These are phyloP conservation scores for Senna siamea DNA, from an alignment of 306 rosid genomes.

Conservation along the genomic window DNA sequence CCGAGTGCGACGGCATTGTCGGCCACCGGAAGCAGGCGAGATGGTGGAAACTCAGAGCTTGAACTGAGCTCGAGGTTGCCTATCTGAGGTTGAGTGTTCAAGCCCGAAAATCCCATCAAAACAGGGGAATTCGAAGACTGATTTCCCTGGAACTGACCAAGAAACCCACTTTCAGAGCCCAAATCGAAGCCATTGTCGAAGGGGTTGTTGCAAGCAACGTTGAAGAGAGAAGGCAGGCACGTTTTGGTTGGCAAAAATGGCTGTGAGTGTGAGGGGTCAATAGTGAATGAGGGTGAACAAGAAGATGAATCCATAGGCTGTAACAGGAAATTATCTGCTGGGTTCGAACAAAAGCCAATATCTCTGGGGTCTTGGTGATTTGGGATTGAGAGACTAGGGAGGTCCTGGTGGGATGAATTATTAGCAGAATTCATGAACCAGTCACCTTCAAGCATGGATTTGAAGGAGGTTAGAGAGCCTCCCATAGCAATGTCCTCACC, in stretches of 20 bases:
- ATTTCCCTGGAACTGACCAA: constrained; percentile 39
- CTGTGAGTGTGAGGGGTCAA: too few relatives aligned
- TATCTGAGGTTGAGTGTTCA: constrained; percentile 45
- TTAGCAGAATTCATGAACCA: constrained; percentile 51
- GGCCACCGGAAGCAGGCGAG: constrained; percentile 36
- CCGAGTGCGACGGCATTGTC: constrained; percentile 42
- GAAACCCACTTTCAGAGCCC: constrained; percentile 54
- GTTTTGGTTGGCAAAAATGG: constrained; percentile 53
- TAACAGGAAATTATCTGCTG: constrained; percentile 47
- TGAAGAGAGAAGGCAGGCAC: constrained; percentile 57
- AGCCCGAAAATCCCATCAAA: constrained; percentile 45
- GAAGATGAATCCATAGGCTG: constrained; percentile 65
- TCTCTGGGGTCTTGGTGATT: constrained; percentile 43
- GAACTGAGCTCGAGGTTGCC: constrained; percentile 49
- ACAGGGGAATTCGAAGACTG: constrained; percentile 48
- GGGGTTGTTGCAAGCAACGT: too few relatives aligned
- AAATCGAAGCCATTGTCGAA: constrained; percentile 68
- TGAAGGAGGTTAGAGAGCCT: constrained; percentile 62
- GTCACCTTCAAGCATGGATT: constrained; percentile 73
- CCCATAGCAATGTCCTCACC: constrained; percentile 48
- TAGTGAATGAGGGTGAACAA: constrained; percentile 62
- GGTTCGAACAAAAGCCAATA: constrained; percentile 48
- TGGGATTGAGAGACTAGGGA: constrained; percentile 36
- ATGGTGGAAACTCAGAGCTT: constrained; percentile 49
- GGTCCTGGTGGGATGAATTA: constrained; percentile 43